phyloP scores from a whole-genome alignment of 169 alveolate species.

The Besnoitia besnoiti region DNA sequence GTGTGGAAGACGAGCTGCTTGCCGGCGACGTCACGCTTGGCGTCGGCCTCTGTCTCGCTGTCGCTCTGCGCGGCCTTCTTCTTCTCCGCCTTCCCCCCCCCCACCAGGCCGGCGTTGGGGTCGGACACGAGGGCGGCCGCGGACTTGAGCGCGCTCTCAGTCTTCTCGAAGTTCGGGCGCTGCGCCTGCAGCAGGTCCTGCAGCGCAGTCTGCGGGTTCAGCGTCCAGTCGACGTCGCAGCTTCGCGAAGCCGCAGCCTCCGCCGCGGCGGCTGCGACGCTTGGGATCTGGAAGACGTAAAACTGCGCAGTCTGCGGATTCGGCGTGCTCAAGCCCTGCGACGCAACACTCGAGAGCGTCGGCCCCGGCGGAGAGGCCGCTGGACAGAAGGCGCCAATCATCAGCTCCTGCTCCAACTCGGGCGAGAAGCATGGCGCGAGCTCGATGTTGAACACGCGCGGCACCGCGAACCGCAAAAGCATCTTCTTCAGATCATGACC shows the following conservation, averaged over 20 bases:
- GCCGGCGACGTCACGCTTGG: background rate
- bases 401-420: constrained; percentile 36
- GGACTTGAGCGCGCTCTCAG: background rate
- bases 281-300: constrained; percentile 50
- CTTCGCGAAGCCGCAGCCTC: constrained; percentile 39
- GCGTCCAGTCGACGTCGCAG: constrained; percentile 40
- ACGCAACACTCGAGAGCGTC: background rate
- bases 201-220: constrained; percentile 45
- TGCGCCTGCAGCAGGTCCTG: constrained; percentile 57
- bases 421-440: constrained; percentile 34
- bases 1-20: background rate
- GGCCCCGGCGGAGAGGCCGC: constrained; percentile 29
- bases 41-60: background rate
- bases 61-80: background rate
- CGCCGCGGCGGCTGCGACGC: constrained; percentile 54
- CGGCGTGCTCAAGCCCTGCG: constrained; percentile 28
- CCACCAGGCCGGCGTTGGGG: background rate
- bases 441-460: constrained; percentile 58
- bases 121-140: background rate
- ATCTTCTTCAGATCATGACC: constrained; percentile 37
- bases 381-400: constrained; percentile 26
- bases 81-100: constrained; percentile 3
- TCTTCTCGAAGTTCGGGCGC: constrained; percentile 27
- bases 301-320: constrained; percentile 41
- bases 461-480: constrained; percentile 39